Evolutionary conservation across 805 yeast species (phyloP).

Genomic region (Lipomyces starkeyi): DNA sequence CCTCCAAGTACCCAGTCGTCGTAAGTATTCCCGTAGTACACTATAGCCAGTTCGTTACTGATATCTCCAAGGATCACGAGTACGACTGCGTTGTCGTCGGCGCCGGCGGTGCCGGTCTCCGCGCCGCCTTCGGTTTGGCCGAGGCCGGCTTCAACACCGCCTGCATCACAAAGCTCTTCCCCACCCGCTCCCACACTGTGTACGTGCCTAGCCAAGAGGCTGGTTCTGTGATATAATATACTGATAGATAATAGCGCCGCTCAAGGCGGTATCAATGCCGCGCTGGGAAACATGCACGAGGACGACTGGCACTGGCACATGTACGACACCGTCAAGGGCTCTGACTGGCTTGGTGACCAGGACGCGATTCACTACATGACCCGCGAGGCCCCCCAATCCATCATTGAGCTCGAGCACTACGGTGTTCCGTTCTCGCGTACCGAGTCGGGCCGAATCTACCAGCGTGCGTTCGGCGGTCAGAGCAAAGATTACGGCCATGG

Average conservation of each 20-base stretch:
- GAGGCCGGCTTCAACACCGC: constrained; percentile 98
- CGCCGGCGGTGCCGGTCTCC: constrained; percentile 98
- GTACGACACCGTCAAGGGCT: constrained; percentile 99
- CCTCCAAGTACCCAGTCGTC: constrained; percentile 82
- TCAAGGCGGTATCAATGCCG: constrained; percentile 99
- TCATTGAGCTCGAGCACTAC: constrained; percentile 94
- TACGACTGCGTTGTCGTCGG: constrained; percentile 98
- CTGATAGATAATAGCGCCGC: constrained; percentile 63
- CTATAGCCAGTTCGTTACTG: too few species aligned
- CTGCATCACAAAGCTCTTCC: constrained; percentile 94
- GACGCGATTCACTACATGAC: constrained; percentile 99
- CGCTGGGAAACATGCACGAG: constrained; percentile 96
- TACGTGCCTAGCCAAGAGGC: not conserved
- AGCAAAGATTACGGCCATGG: constrained; percentile 94
- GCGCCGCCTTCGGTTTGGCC: constrained; percentile 98
- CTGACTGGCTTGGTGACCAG: constrained; percentile 99
- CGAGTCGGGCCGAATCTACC: constrained; percentile 94
- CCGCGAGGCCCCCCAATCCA: constrained; percentile 94
- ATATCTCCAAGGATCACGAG: constrained; percentile 71
- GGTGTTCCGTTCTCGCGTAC: constrained; percentile 99
- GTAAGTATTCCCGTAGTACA: constrained; percentile 13
- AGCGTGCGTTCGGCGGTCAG: constrained; percentile 99
- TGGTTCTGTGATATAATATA: not conserved
- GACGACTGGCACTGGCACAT: constrained; percentile 99
- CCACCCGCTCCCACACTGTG: constrained; percentile 97